These are phyloP conservation scores for Amanita rubescens DNA, from an alignment of 768 basidiomycete genomes.

Conservation along the genomic window DNA sequence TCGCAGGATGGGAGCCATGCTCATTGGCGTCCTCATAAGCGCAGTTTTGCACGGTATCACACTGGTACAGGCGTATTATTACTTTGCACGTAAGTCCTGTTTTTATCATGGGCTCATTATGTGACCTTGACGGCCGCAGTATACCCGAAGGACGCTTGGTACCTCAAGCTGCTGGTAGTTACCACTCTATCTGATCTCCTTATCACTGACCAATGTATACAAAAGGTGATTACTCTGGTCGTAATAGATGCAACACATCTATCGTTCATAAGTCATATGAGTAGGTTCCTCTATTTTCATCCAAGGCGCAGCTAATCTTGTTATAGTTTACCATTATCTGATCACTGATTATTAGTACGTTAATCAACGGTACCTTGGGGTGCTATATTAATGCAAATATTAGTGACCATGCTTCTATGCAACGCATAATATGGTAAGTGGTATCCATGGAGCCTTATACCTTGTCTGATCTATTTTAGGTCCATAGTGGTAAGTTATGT, in stretches of 20 bases:
- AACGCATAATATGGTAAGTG: slow-evolving; percentile 21
- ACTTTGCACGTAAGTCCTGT: slow-evolving; percentile 28
- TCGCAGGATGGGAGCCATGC: slow-evolving; percentile 36
- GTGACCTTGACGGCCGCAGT: slow-evolving; percentile 13
- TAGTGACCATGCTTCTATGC: slow-evolving; percentile 19
- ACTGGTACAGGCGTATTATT: slow-evolving; percentile 40
- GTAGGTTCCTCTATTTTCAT: slow-evolving; percentile 20
- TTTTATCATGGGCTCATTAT: background rate
- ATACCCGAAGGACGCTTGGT: slow-evolving; percentile 33
- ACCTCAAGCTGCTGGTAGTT: slow-evolving; percentile 33
- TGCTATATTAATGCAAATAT: background rate
- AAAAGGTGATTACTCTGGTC: slow-evolving; percentile 32
- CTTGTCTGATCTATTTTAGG: slow-evolving; percentile 17
- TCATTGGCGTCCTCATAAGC: slow-evolving; percentile 33
- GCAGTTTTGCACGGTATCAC: slow-evolving; percentile 36
- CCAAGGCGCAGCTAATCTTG: background rate
- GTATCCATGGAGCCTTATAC: slow-evolving; percentile 6
- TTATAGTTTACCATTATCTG: slow-evolving; percentile 43
- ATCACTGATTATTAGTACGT: slow-evolving; percentile 33
- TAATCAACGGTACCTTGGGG: background rate
- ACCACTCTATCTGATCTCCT: background rate
- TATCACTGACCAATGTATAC: background rate
- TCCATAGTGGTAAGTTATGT: slow-evolving; percentile 29
- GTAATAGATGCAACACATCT: slow-evolving; percentile 42
- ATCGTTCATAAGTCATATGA: slow-evolving; percentile 36